phyloP scores from a whole-genome alignment of 1,284 basidiomycete species.

The Marasmius tenuissimus region DNA sequence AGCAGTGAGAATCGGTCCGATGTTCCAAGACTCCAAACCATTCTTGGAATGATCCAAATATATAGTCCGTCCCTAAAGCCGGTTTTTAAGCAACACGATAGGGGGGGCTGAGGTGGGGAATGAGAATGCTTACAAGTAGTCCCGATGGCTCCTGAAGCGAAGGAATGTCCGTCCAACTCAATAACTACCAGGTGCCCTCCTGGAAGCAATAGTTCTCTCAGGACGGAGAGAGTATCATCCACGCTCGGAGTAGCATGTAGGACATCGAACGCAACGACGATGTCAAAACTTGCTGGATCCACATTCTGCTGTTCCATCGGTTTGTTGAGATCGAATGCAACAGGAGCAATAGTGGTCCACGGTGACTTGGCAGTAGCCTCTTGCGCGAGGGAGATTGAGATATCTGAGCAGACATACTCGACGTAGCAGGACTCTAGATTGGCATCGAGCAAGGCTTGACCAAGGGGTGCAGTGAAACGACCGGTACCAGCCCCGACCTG shows the following conservation, averaged over 20 bases:
- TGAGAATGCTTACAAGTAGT: not conserved
- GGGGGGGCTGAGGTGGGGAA: not conserved
- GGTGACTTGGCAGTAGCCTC: constrained; percentile 16
- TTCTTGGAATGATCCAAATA: not conserved
- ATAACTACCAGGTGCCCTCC: constrained; percentile 17
- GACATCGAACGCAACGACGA: constrained; percentile 22
- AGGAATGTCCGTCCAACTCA: not conserved
- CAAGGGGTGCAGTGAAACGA: constrained; percentile 18
- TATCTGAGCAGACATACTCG: constrained; percentile 22
- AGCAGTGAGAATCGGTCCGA: not conserved
- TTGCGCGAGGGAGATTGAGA: constrained; percentile 18
- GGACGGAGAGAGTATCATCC: constrained; percentile 6
- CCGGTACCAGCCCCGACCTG: constrained; percentile 17
- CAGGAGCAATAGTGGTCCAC: constrained; percentile 18
- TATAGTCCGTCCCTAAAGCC: not conserved
- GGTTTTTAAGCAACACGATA: not conserved
- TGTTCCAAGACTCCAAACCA: not conserved
- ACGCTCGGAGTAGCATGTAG: constrained; percentile 18
- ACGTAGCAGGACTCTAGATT: constrained; percentile 15
- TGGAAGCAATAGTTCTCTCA: constrained; percentile 18
- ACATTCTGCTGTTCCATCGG: constrained; percentile 18
- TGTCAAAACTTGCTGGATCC: constrained; percentile 20
- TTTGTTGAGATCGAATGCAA: constrained; percentile 18
- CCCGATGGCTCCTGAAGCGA: not conserved
- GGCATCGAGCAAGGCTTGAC: constrained; percentile 18